Conservation (phyloP, 2,329 filamentous ascomycete species). For the Trichoderma pleuroti region DNA sequence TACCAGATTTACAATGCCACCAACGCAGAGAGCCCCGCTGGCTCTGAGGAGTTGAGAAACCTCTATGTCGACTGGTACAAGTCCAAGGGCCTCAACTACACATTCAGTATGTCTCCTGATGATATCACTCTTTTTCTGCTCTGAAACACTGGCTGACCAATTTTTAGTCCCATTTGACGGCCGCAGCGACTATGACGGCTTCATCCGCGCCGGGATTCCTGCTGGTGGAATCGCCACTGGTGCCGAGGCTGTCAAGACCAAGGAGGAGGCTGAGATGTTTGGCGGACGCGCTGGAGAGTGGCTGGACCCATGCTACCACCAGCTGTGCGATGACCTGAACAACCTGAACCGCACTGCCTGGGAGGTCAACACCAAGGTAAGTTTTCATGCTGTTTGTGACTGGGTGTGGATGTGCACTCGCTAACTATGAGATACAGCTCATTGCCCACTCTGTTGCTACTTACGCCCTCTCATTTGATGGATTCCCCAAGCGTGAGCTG, state of each 20-base stretch:
- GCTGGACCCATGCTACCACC: constrained; percentile 60
- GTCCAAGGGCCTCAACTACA: constrained; percentile 59
- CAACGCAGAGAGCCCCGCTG: constrained; percentile 65
- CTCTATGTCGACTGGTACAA: constrained; percentile 67
- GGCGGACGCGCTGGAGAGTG: constrained; percentile 64
- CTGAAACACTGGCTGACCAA: background rate
- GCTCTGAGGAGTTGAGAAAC: constrained; percentile 65
- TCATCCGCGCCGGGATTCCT: constrained; percentile 69
- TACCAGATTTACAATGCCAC: constrained; percentile 70
- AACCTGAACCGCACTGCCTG: constrained; percentile 60
- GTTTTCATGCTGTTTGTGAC: constrained; percentile 15
- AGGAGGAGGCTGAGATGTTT: constrained; percentile 61
- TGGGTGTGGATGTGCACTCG: background rate
- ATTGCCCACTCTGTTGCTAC: constrained; percentile 72
- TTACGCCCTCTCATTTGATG: constrained; percentile 62
- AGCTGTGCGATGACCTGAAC: constrained; percentile 56
- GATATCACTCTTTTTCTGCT: background rate
- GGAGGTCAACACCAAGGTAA: constrained; percentile 58
- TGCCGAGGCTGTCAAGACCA: constrained; percentile 72
- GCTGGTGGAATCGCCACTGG: constrained; percentile 74
- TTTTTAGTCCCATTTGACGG: constrained; percentile 63
- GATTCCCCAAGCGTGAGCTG: constrained; percentile 55
- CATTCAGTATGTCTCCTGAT: constrained; percentile 43
- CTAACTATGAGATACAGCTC: constrained; percentile 39
- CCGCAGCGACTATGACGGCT: constrained; percentile 75